Evolutionary conservation across 495 filamentous ascomycete species (phyloP), one percentile per base, ranked within the genome.

Genomic region (Parathielavia appendiculata): DNA sequence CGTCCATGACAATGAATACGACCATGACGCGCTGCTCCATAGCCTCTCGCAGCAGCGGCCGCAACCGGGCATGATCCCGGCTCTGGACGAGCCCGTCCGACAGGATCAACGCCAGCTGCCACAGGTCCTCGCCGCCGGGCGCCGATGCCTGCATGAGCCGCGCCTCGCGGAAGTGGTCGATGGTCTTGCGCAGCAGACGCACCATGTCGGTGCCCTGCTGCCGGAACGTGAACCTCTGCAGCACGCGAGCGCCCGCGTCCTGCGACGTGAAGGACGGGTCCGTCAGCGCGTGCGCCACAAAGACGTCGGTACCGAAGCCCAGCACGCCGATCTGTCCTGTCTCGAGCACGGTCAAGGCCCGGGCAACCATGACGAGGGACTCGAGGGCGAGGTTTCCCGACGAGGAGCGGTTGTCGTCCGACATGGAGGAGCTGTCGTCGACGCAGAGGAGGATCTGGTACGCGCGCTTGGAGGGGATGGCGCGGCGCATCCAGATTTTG

Each of bases 401-500:
- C 57, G 82, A 85, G 56, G 92, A 89, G 16, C 47, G 50, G 60
- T 63, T 59, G 58, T 79, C 88, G 52, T 80, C 80, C 5, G 85
- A 81, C 95, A 99, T 99, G 56, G 84, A 90, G 65, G 87, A 90
- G 64, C 86, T 91, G 74, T 99, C 95, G 72, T 99, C 95, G 36
- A 99, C 89, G 36, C 95, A 92, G 43, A 99, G 86, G 78, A 97
- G 83, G 71, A 99, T 91, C 70, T 99, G 95, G 71, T 97, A 97
- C 60, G 86, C 85, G 20, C 95, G 87, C 71, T 97, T 97, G 50
- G 84, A 89, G 4, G 95, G 95, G 51, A 92, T 86, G 13, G 85
- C 86, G 50, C 95, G 84, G 11, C 95, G 85, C 88, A 97, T 95
- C 95, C 95, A 99, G 73, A 99, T 99, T 76, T 97, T 97, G 81